Base-by-base conservation (phyloP, 306 rosid species). In the Glycine tomentella region DNA sequence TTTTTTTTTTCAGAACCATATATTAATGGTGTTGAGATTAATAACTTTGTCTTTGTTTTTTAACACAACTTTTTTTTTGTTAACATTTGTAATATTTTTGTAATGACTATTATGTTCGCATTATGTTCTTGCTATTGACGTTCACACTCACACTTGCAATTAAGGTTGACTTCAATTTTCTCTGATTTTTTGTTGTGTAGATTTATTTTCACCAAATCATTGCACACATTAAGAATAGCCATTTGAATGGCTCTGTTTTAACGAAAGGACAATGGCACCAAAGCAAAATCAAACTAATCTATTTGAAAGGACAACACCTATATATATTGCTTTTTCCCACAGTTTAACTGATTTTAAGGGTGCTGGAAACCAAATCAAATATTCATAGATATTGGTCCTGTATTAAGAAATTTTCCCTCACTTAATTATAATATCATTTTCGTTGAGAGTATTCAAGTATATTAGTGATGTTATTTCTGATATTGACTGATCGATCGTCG, bases 281-380 rank as follows among this genome's bases (percentile, higher is more conserved):
- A 69, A 69, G 80, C 71, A 20, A 70, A 69, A 69, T 70, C 74
- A 71, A 66, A 40, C 69, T 33, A 50, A 61, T 69, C 62, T 44
- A 62, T 62, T 53, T 71, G 82, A 83, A 40, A 61, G 58, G 86
- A 83, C 86, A 83, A 53, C 79, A 71, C 82, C 62, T 31, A 40
- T 5, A 20, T 61, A 50, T 5, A 20, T 70, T 6, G 71, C 78
- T 71, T 75, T 76, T 25, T 9, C 65, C 20, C 15, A 62, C 79
- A 70, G 66, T 14, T 49, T 61, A 48, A 53, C 82, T 51, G 44
- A 59, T 77, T 77, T 52, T 48, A 25, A 50, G 79, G 79, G 44
- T 52, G 58, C 34, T 49, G 15, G 15, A 82, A 82, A 58, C 71
- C 58, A 58, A 17, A 56, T 67, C 56, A 74, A 74, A 36, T 55